Percentiles rank a stretch among this genome's conserved stretches.
phyloP scores from a whole-genome alignment of 805 yeast species.

The Ogataea angusta region DNA sequence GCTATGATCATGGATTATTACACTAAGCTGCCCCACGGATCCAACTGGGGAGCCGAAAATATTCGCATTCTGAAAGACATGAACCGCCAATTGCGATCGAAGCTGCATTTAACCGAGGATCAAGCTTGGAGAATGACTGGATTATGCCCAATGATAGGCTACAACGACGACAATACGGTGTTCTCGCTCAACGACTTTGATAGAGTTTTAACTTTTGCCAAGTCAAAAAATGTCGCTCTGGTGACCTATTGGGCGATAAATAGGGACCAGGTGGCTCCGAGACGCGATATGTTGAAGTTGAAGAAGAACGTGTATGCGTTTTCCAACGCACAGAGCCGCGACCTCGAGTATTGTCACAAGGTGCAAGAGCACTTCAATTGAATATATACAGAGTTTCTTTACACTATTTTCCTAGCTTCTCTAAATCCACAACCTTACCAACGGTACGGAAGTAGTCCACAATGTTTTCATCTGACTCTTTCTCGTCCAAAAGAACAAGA shows the following conservation, averaged over 20 bases:
- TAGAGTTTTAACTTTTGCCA: conserved; percentile 19
- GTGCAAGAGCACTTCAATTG: conserved; percentile 7
- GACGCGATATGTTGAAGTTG: conserved; percentile 6
- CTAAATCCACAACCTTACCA: conserved; percentile 40
- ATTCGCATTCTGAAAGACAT: conserved; percentile 22
- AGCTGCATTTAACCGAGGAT: conserved; percentile 5
- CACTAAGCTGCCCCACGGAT: conserved; percentile 21
- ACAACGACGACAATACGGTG: conserved; percentile 29
- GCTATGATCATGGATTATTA: conserved; percentile 34
- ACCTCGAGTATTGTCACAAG: conserved; percentile 21
- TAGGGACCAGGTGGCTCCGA: conserved; percentile 28
- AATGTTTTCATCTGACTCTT: conserved; percentile 43
- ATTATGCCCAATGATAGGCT: conserved; percentile 35
- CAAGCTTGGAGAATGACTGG: conserved; percentile 28
- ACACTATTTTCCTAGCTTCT: conserved; percentile 14
- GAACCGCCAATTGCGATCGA: conserved; percentile 13
- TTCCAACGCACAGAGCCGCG: conserved; percentile 22
- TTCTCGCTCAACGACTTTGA: conserved; percentile 26
- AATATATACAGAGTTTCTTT: conserved; percentile 4
- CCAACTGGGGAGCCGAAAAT: conserved; percentile 30
- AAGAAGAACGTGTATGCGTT: conserved; percentile 19
- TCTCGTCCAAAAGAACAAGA: conserved; percentile 33
- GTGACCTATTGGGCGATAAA: conserved; percentile 33
- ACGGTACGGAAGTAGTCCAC: conserved; percentile 67
- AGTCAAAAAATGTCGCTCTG: conserved; percentile 21